Base-by-base conservation (phyloP, 108 stramenopile genomes). In the Cyclostephanos tholiformis region DNA sequence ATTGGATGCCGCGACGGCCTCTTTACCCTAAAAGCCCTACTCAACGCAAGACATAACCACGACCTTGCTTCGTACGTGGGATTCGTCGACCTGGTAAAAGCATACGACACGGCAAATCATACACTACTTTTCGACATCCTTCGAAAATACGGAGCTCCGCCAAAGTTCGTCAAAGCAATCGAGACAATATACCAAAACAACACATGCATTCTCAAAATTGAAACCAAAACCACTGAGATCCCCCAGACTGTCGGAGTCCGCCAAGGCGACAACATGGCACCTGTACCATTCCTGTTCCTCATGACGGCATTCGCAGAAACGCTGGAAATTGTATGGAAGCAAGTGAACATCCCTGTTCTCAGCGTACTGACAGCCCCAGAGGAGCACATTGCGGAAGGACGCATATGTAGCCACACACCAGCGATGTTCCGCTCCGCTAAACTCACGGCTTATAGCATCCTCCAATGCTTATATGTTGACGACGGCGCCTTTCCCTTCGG, bases 281-380 rank as follows among this genome's bases (percentile, higher is more conserved):
- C 75, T 0, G 68, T 65, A 1, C n/a, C 68, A 13, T 76, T 76
- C 67, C 43, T 76, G 12, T 69, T 76, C 59, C 13, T 76, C 16
- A 62, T 76, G 57, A 35, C 58, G 8, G 67, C 75, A 29, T 29
- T 76, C n/a, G 55, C 41, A 0, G 66, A 75, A 58, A 41, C 52
- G 13, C 59, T 75, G 3, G 46, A 73, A 23, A 11, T 35, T n/a
- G 51, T 56, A 2, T n/a, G 49, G 41, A 56, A 17, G 32, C 2
- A 32, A 32, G 2, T 2, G 32, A 32, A n/a, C 32, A 32, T 32
- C 32, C 32, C 32, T 4, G 4, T 32, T 4, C 4, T 32, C 4
- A 32, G 32, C 4, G 32, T 32, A 32, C 4, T 32, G 32, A 32
- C 32, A 32, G 4, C 32, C 2, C 3, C 32, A 32, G 32, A 32